Conservation (phyloP, 73 alveolate genomes). For the Tetrahymena malaccensis region DNA sequence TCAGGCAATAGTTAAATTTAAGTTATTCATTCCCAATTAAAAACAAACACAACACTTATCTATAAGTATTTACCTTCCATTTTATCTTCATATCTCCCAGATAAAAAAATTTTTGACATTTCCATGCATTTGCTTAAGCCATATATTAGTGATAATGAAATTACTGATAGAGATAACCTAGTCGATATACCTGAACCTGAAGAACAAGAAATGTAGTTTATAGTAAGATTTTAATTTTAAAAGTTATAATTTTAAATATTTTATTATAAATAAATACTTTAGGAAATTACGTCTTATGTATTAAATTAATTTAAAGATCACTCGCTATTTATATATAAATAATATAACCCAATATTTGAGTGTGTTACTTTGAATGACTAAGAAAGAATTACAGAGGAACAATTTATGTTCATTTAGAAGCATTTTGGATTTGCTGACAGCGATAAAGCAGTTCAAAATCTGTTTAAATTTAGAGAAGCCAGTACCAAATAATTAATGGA, state of each 20-base stretch:
- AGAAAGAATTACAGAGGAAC: not conserved
- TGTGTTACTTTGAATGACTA: not conserved
- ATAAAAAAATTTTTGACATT: not conserved
- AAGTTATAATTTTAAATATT: no score
- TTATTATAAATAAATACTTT: not conserved
- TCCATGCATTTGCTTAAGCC: not conserved
- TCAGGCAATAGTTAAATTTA: not conserved
- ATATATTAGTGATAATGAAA: not conserved
- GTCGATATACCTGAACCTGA: not conserved
- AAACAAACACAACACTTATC: not conserved
- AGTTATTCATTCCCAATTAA: not conserved
- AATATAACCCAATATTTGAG: not conserved
- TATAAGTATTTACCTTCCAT: not conserved
- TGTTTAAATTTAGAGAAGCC: not conserved
- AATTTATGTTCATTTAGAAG: not conserved
- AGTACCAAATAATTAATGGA: not conserved
- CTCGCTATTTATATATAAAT: not conserved
- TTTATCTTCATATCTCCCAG: not conserved
- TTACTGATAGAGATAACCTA: not conserved
- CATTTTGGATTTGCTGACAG: not conserved
- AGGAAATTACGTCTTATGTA: not conserved
- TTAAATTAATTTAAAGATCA: not conserved
- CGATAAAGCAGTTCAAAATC: not conserved
- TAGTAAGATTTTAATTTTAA: not conserved
- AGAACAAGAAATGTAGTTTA: not conserved